Evolutionary conservation across 768 basidiomycete species (phyloP), one percentile per base, ranked within the genome.

Genomic region (Termitomyces sp.): DNA sequence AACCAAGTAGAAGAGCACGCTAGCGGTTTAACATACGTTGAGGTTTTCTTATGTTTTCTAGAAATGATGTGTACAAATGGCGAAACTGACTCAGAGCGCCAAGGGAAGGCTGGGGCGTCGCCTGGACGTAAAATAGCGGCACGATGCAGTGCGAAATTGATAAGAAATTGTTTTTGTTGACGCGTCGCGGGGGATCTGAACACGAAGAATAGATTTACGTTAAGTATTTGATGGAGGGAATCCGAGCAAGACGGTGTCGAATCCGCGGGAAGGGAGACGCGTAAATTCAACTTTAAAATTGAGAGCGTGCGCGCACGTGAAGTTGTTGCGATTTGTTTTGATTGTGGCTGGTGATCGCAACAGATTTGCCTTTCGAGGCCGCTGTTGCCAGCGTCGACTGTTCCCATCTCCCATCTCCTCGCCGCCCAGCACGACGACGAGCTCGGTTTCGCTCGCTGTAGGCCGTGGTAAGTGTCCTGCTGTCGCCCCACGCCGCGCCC

Each of bases 271-370:
- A 6, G 42, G 31, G 37, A 49, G 14, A 20, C 46, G 48, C 48
- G 31, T 50, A 17, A 15, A 20, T 47, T 45, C 8, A 10, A 25
- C 25, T 25, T 25, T 25, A 25, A 25, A 25, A 25, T 25, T 25
- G 12, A 32, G 15, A 17, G 20, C 25, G 45, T 25, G 36, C 7
- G n/a, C 34, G 56, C 68, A 68, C 67, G 68, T 68, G 68, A 63
- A 57, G n/a, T 43, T 72, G 64, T 66, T 72, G 68, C 59, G 65
- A 68, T 63, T 65, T 72, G 67, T 74, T 72, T 72, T 69, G 69
- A 68, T 69, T 72, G 71, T 73, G 71, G 73, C 71, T 71, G 67
- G 63, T 74, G 72, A 75, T 74, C 72, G 71, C 71, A 73, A 72
- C 72, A 69, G 70, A 72, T 72, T 74, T 71, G 67, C 63, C 62